A percentile compares a stretch with the other conserved stretches of the same genome.
These are phyloP conservation scores for Venturia asperata DNA, from an alignment of 2,329 filamentous ascomycete genomes.

Conservation along the genomic window DNA sequence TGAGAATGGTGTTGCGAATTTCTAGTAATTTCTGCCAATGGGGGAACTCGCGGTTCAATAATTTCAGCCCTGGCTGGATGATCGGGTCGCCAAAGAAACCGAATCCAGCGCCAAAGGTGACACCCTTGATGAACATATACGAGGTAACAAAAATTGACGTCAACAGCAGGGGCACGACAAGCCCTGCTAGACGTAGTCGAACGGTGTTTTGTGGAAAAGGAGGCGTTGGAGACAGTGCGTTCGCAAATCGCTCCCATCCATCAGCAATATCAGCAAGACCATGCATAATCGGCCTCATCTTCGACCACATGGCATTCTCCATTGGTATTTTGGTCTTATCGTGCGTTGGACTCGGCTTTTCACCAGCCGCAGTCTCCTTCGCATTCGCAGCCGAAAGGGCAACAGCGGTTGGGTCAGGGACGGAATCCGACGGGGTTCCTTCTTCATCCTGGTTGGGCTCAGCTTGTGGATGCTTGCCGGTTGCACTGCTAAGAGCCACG, in stretches of 20 bases:
- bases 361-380: constrained; percentile 47
- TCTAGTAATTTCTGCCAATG: constrained; percentile 70
- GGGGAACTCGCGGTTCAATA: constrained; percentile 56
- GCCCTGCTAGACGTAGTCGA: constrained; percentile 39
- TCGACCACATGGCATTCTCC: constrained; percentile 67
- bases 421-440: constrained; percentile 39
- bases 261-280: constrained; percentile 53
- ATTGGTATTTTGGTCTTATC: constrained; percentile 76
- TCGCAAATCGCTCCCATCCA: constrained; percentile 57
- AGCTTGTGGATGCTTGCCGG: constrained; percentile 66
- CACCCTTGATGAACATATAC: constrained; percentile 53
- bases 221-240: constrained; percentile 44
- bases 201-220: constrained; percentile 41
- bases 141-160: constrained; percentile 41
- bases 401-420: constrained; percentile 55
- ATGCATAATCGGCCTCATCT: constrained; percentile 68
- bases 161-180: constrained; percentile 39
- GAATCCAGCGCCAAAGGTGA: constrained; percentile 62
- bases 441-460: constrained; percentile 45
- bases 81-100: constrained; percentile 75
- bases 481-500: constrained; percentile 66
- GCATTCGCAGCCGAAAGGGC: constrained; percentile 50
- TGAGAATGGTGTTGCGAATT: constrained; percentile 67
- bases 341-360: constrained; percentile 44
- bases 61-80: constrained; percentile 52